phyloP scores from a whole-genome alignment of 495 filamentous ascomycete species.

The Hyaloscypha finlandica region DNA sequence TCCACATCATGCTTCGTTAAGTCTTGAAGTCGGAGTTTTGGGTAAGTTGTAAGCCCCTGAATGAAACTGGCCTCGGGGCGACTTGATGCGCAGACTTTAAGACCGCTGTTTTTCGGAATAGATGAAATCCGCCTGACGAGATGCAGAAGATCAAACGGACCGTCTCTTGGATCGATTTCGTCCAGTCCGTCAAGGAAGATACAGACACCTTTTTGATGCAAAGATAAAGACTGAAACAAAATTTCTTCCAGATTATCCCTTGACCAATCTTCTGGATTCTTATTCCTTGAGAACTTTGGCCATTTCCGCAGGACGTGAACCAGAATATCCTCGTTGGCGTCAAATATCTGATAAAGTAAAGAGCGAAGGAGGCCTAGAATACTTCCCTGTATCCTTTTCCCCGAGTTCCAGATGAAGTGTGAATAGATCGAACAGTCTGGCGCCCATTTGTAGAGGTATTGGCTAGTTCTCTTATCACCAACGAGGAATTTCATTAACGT shows the following conservation, averaged over 20 bases:
- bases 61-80: constrained; percentile 33
- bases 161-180: constrained; percentile 31
- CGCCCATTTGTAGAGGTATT: neutral
- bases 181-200: constrained; percentile 41
- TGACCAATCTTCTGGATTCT: neutral
- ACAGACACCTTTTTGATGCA: constrained; percentile 12
- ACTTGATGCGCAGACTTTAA: constrained; percentile 39
- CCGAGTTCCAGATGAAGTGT: constrained; percentile 3
- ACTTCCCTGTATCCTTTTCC: neutral
- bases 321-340: constrained; percentile 11
- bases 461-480: constrained; percentile 3
- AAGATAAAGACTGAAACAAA: neutral
- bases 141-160: constrained; percentile 28
- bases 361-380: constrained; percentile 30
- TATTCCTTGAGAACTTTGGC: neutral
- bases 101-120: neutral
- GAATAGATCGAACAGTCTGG: neutral
- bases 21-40: constrained; percentile 18
- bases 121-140: constrained; percentile 22
- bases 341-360: constrained; percentile 29
- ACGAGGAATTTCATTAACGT: neutral
- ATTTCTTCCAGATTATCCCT: neutral
- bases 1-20: constrained; percentile 15
- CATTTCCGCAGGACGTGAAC: constrained; percentile 15
- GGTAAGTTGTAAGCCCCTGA: constrained; percentile 18